A percentile compares a stretch with the other conserved stretches of the same genome.
phyloP scores from a whole-genome alignment of 2,329 filamentous ascomycete genomes.

The Apiospora koreana region DNA sequence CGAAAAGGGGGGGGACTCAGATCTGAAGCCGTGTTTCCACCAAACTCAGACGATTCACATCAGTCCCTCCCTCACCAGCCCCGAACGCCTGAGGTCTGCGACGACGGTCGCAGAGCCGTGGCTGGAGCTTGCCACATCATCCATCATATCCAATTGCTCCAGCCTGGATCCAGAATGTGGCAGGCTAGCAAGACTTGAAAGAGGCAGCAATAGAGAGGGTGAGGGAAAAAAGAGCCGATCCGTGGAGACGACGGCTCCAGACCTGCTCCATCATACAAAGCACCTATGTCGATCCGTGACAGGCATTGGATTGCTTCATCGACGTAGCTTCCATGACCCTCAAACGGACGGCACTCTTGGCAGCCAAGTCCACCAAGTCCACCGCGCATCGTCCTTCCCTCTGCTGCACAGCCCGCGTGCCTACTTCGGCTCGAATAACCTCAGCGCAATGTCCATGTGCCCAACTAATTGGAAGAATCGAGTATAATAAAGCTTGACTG shows the following conservation, averaged over 20 bases:
- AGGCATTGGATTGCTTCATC: constrained; percentile 8
- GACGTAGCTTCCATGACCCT: constrained; percentile 1
- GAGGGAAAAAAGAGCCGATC: background rate
- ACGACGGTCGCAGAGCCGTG: background rate
- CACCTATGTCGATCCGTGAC: background rate
- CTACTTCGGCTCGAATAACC: background rate
- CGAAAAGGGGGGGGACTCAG: background rate
- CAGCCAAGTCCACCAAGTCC: constrained; percentile 9
- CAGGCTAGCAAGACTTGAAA: background rate
- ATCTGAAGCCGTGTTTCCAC: background rate
- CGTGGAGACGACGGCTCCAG: background rate
- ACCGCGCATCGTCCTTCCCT: background rate
- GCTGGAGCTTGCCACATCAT: background rate
- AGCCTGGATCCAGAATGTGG: background rate
- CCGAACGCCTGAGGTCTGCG: background rate
- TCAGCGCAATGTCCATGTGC: background rate
- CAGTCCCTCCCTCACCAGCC: background rate
- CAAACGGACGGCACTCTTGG: constrained; percentile 8
- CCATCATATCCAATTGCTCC: background rate
- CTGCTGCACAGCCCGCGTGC: background rate
- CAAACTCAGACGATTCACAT: background rate
- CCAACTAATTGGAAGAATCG: background rate
- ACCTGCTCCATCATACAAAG: background rate
- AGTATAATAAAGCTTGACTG: constrained; percentile 1
- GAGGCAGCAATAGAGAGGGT: background rate